Conservation (phyloP, 2,329 filamentous ascomycete genomes). For the Nothomitra cinnamomea region DNA sequence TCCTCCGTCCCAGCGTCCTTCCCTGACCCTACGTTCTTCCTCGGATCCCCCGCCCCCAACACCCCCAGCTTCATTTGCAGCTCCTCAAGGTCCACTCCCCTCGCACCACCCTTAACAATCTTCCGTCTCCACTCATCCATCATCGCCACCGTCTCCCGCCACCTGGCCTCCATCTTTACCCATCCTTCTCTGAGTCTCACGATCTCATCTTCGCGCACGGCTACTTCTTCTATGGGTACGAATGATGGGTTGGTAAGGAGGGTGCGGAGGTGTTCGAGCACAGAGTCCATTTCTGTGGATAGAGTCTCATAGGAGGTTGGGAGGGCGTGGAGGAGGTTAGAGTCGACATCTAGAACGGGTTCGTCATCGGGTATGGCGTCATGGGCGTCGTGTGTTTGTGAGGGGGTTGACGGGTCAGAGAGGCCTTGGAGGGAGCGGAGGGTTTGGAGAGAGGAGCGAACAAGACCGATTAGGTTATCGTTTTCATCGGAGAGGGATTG, state of each 20-base stretch:
- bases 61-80: conserved; percentile 42
- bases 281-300: conserved; percentile 53
- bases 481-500: conserved; percentile 83
- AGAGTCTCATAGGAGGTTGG: conserved; percentile 52
- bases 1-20: conserved; percentile 16
- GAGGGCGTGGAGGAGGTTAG: conserved; percentile 23
- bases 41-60: conserved; percentile 33
- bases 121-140: conserved; percentile 85
- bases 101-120: conserved; percentile 48
- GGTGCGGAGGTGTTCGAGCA: conserved; percentile 64
- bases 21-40: conserved; percentile 19
- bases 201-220: conserved; percentile 85
- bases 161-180: conserved; percentile 83
- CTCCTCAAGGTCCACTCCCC: conserved; percentile 45
- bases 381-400: conserved; percentile 10
- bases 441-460: conserved; percentile 53
- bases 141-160: conserved; percentile 76
- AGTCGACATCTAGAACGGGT: conserved; percentile 15
- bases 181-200: conserved; percentile 64
- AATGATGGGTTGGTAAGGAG: conserved; percentile 92
- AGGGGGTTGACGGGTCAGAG: conserved; percentile 10
- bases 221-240: conserved; percentile 85
- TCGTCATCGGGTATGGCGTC: conserved; percentile 12
- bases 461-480: conserved; percentile 56
- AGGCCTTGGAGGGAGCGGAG: conserved; percentile 50